Conservation (phyloP, 1,284 basidiomycete species). For the Trichosporon asahii region DNA sequence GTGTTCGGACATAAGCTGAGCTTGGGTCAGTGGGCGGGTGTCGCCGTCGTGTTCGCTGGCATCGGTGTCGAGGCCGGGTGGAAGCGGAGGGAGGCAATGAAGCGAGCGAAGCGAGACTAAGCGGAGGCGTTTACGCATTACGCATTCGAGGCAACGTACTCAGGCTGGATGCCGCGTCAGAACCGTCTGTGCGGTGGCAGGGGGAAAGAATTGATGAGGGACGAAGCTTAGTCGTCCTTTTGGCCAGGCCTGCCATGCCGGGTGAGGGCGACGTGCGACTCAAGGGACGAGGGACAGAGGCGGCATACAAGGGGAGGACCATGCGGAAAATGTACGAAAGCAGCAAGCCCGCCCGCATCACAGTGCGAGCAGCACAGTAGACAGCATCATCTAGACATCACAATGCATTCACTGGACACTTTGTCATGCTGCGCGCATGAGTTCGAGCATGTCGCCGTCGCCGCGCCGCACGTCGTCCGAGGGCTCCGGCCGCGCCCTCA, state of each 20-base stretch:
- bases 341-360: background rate
- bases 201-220: background rate
- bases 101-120: conserved; percentile 34
- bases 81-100: conserved; percentile 55
- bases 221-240: background rate
- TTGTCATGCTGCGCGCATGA: background rate
- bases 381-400: background rate
- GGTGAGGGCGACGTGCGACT: background rate
- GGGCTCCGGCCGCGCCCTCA: background rate
- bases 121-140: background rate
- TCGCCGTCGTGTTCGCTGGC: conserved; percentile 84
- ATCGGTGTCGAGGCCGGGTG: conserved; percentile 90
- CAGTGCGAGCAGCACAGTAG: background rate
- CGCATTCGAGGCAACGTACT: background rate
- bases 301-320: background rate
- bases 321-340: conserved; percentile 7
- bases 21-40: conserved; percentile 83
- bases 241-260: background rate
- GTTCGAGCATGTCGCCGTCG: background rate
- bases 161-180: background rate
- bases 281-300: background rate
- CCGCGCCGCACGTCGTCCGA: background rate
- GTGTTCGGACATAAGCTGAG: conserved; percentile 87
- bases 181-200: background rate
- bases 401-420: conserved; percentile 1